These are phyloP conservation scores for Alternaria rosae DNA, from an alignment of 2,329 filamentous ascomycete species.

Conservation along the genomic window DNA sequence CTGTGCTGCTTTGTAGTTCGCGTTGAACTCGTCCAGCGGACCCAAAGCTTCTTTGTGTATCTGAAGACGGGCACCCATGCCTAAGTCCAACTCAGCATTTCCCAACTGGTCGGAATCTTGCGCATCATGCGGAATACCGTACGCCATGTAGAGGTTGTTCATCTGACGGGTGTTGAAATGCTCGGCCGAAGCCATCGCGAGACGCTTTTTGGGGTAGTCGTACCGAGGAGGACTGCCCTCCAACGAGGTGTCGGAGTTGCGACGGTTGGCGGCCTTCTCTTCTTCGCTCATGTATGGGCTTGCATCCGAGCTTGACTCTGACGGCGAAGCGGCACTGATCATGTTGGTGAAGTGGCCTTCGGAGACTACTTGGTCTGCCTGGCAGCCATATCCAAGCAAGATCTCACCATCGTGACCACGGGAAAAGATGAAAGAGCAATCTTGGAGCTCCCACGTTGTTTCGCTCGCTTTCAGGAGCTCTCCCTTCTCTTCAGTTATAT, in stretches of 20 bases:
- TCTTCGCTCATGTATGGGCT: not conserved
- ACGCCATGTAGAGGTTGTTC: not conserved
- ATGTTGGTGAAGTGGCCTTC: not conserved
- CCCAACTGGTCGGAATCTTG: not conserved
- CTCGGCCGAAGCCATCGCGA: not conserved
- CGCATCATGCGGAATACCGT: not conserved
- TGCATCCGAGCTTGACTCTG: not conserved
- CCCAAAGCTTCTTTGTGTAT: too few species aligned
- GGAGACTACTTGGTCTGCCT: not conserved
- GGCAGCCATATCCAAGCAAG: not conserved
- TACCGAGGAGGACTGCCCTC: not conserved
- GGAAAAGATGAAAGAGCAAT: not conserved
- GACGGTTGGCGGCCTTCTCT: not conserved
- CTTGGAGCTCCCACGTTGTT: not conserved
- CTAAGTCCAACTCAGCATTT: too few species aligned
- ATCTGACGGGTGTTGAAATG: not conserved
- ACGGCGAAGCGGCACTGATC: not conserved
- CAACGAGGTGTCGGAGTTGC: not conserved
- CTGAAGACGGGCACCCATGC: too few species aligned
- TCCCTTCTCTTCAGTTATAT: not conserved
- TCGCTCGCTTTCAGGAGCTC: not conserved
- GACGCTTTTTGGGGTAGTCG: not conserved
- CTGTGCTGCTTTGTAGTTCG: not conserved
- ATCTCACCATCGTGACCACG: not conserved
- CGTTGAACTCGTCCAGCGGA: not conserved